These are phyloP conservation scores for Kluyveromyces lactis DNA, from an alignment of 805 yeast species.

Conservation along the genomic window DNA sequence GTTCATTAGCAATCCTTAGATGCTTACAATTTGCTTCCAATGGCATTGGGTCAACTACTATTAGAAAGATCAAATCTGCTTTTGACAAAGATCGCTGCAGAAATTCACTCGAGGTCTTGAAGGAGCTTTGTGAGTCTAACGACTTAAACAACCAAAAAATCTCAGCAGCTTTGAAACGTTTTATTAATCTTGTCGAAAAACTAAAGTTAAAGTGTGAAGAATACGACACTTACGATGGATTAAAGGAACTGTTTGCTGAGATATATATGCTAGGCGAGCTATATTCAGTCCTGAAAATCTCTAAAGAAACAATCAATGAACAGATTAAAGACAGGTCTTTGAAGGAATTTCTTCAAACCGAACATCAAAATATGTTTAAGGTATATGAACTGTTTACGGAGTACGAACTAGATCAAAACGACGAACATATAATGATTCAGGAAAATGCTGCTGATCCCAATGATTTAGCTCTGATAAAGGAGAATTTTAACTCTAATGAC, in stretches of 20 bases:
- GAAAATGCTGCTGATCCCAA: neutral
- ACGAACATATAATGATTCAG: neutral
- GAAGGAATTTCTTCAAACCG: neutral
- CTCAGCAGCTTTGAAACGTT: neutral
- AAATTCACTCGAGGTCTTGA: neutral
- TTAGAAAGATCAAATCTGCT: conserved; percentile 24
- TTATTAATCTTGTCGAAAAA: neutral
- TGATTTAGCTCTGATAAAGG: neutral
- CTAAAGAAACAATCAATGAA: neutral
- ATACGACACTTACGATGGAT: neutral
- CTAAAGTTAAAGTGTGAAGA: neutral
- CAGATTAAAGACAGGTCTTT: neutral
- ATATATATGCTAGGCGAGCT: neutral
- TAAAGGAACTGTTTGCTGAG: neutral
- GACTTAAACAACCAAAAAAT: neutral
- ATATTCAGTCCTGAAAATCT: neutral
- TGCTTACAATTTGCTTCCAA: conserved; percentile 52
- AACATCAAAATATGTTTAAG: neutral
- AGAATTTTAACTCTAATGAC: neutral
- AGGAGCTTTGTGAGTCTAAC: neutral
- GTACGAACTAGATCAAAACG: neutral
- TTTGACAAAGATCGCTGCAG: neutral
- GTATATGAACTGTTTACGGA: neutral
- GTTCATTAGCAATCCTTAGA: conserved; percentile 50
- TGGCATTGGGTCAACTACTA: conserved; percentile 57